Conservation (phyloP, 2,329 filamentous ascomycete species). For the Epicoccum nigrum region DNA sequence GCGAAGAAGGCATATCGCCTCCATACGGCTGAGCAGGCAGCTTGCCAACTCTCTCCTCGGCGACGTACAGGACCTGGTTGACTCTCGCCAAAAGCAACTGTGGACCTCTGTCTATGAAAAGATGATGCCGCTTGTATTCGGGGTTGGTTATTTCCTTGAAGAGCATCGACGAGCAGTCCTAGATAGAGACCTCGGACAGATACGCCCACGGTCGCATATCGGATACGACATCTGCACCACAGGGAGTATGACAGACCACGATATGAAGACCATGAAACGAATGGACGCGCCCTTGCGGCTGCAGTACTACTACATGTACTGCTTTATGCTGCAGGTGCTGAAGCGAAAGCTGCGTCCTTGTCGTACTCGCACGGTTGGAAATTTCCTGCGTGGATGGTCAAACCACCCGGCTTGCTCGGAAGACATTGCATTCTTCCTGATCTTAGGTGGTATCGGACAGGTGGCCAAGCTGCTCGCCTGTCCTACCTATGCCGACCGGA, state of each 20-base stretch:
- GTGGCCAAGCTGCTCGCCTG: conserved; percentile 44
- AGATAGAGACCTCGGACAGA: conserved; percentile 43
- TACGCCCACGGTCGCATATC: conserved; percentile 40
- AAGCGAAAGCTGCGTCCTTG: conserved; percentile 39
- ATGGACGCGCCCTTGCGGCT: conserved; percentile 42
- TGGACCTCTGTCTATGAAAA: conserved; percentile 46
- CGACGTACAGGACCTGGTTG: conserved; percentile 35
- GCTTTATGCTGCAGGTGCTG: conserved; percentile 45
- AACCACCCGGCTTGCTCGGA: conserved; percentile 42
- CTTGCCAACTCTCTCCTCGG: conserved; percentile 42
- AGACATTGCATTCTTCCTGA: conserved; percentile 45
- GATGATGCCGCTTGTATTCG: conserved; percentile 47
- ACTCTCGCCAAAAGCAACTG: conserved; percentile 37
- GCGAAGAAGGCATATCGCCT: conserved; percentile 44
- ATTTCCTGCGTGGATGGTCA: conserved; percentile 41
- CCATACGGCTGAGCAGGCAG: conserved; percentile 42
- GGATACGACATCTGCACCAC: conserved; percentile 46
- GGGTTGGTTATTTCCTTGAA: conserved; percentile 46
- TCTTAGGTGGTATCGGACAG: conserved; percentile 44
- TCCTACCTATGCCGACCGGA: conserved; percentile 39
- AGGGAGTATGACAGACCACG: conserved; percentile 34
- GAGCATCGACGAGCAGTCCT: conserved; percentile 41
- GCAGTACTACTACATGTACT: conserved; percentile 48
- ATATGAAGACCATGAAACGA: conserved; percentile 37
- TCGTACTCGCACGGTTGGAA: conserved; percentile 38